Conservation (phyloP, 2,329 filamentous ascomycete species). For the Penicillium sp. region DNA sequence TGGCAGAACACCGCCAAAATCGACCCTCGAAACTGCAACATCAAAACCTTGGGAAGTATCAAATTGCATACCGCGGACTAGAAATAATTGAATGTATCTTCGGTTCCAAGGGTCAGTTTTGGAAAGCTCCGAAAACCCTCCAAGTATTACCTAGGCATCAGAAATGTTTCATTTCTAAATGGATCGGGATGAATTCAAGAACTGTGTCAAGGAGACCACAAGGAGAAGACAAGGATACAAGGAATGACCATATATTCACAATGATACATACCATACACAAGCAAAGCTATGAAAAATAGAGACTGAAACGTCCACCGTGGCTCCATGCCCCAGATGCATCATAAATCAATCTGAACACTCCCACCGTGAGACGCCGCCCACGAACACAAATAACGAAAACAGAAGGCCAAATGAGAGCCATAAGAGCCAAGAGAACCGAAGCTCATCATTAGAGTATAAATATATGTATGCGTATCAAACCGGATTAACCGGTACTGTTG, state of each 20-base stretch:
- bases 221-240: background rate
- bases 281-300: slow-evolving; percentile 9
- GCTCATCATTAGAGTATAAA: background rate
- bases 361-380: slow-evolving; percentile 27
- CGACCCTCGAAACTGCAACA: background rate
- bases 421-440: slow-evolving; percentile 7
- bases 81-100: too few relatives aligned
- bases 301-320: slow-evolving; percentile 21
- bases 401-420: slow-evolving; percentile 2
- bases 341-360: slow-evolving; percentile 17
- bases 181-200: too few relatives aligned
- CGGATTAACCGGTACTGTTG: slow-evolving; percentile 13
- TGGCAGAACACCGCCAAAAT: background rate
- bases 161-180: background rate
- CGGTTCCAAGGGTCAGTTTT: too few relatives aligned
- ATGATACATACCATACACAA: slow-evolving; percentile 10
- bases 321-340: slow-evolving; percentile 30
- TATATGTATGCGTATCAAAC: background rate
- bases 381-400: slow-evolving; percentile 6
- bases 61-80: too few relatives aligned
- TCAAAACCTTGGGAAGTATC: background rate
- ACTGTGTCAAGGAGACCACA: background rate
- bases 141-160: too few relatives aligned
- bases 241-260: slow-evolving; percentile 11
- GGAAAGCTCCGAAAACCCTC: too few relatives aligned